Evolutionary conservation across 2,329 filamentous ascomycete genomes (phyloP).

Genomic region (Aureobasidium mangrovei): DNA sequence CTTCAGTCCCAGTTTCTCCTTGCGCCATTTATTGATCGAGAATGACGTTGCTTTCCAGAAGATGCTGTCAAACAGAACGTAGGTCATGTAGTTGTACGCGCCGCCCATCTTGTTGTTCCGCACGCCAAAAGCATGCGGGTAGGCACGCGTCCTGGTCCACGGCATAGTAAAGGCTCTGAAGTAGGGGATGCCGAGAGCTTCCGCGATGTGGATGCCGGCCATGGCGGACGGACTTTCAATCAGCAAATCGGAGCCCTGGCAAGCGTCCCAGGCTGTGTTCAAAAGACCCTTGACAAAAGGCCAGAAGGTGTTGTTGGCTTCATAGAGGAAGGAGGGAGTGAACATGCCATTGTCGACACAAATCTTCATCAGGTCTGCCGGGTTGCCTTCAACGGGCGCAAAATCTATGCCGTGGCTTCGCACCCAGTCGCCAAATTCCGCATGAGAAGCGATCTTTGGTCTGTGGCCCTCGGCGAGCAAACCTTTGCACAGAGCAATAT

Average conservation of each 20-base stretch:
- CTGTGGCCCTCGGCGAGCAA: conserved; percentile 80
- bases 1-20: conserved; percentile 66
- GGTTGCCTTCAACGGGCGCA: conserved; percentile 77
- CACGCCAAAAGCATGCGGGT: conserved; percentile 92
- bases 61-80: conserved; percentile 91
- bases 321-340: conserved; percentile 79
- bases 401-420: conserved; percentile 92
- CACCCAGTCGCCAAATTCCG: conserved; percentile 83
- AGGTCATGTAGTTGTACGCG: conserved; percentile 89
- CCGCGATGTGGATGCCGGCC: conserved; percentile 95
- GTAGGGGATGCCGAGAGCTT: conserved; percentile 85
- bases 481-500: conserved; percentile 91
- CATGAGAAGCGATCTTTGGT: conserved; percentile 81
- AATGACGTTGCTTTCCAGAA: conserved; percentile 92
- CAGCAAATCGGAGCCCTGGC: conserved; percentile 76
- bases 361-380: conserved; percentile 86
- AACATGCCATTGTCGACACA: conserved; percentile 98
- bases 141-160: conserved; percentile 90
- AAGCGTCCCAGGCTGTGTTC: conserved; percentile 70
- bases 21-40: conserved; percentile 90
- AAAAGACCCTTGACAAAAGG: conserved; percentile 92
- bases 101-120: conserved; percentile 91
- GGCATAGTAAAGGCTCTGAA: conserved; percentile 98
- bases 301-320: conserved; percentile 68
- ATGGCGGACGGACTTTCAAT: conserved; percentile 96